Conservation (phyloP, 129 eudicot species). For the Erigeron canadensis region DNA sequence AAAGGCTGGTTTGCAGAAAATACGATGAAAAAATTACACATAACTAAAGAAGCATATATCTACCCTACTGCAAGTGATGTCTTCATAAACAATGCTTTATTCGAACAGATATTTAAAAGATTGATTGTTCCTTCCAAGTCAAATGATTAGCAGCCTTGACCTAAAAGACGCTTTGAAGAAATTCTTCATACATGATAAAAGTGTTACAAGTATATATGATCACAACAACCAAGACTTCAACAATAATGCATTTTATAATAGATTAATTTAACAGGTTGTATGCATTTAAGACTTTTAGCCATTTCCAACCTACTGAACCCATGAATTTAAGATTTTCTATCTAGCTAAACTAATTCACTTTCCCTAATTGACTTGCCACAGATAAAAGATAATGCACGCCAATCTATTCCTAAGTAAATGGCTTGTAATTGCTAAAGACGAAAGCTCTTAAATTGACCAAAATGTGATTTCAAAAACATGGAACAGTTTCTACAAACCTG, state of each 20-base stretch:
- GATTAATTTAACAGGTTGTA: background rate
- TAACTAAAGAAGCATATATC: background rate
- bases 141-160: no score
- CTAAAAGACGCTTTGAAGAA: no score
- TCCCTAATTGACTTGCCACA: background rate
- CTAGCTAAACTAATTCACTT: background rate
- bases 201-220: no score
- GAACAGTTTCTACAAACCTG: no score
- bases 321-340: background rate
- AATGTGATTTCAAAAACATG: no score
- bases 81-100: background rate
- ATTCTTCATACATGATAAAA: no score
- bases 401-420: background rate
- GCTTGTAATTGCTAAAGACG: background rate
- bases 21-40: background rate
- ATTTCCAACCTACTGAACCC: background rate
- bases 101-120: background rate
- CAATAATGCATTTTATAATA: background rate
- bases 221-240: no score
- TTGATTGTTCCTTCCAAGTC: background rate
- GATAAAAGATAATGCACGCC: no score
- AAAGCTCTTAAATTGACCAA: no score
- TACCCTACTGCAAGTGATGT: background rate
- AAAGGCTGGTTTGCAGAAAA: background rate
- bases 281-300: background rate